Evolutionary conservation across 208 protist species (phyloP).

Genomic region (Leishmania braziliensis): DNA sequence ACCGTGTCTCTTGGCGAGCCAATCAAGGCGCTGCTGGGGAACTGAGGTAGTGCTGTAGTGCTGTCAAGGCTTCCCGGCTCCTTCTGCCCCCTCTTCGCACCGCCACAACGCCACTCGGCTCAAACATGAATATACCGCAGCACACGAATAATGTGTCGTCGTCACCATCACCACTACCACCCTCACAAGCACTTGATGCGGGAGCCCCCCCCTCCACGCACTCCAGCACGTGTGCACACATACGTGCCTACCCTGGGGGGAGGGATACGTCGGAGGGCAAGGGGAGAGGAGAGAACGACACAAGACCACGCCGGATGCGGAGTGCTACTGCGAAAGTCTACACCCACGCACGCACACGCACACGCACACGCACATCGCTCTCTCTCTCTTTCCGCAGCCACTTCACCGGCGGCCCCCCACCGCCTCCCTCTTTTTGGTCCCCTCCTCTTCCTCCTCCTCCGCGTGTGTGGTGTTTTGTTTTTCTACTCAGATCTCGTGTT

Average conservation of each 20-base stretch:
- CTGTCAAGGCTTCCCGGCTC: background rate
- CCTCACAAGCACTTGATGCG: background rate
- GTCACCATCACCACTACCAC: background rate
- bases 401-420: background rate
- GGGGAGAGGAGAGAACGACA: too few species aligned
- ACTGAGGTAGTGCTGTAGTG: background rate
- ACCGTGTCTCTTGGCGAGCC: slow-evolving; percentile 49
- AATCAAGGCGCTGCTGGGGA: slow-evolving; percentile 37
- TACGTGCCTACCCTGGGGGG: background rate
- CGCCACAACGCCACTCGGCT: background rate
- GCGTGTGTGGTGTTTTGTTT: too few species aligned
- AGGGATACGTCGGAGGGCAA: too few species aligned
- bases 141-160: background rate
- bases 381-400: background rate
- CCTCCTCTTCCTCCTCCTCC: too few species aligned
- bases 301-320: too few species aligned
- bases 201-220: too few species aligned
- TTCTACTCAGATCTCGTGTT: too few species aligned
- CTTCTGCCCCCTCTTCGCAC: background rate
- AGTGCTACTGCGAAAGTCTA: background rate
- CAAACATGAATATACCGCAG: background rate
- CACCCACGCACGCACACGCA: background rate
- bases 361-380: background rate
- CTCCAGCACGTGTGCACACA: background rate
- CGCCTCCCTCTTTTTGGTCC: background rate